Evolutionary conservation across 768 basidiomycete species (phyloP).

Genomic region (Macrolepiota fuliginosa): DNA sequence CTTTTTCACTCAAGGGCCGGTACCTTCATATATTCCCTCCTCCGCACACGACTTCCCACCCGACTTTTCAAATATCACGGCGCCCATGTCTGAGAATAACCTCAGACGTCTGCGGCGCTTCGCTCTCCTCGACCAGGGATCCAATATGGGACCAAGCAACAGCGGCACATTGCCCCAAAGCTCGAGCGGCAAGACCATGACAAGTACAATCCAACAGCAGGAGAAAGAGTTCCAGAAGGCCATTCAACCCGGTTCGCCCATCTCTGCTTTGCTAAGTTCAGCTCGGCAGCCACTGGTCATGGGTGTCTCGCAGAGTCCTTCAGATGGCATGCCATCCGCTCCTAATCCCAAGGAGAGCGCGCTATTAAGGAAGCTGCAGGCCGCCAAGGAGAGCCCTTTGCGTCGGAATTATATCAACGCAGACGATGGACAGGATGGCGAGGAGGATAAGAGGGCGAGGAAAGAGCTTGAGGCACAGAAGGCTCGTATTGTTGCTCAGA

Average conservation of each 20-base stretch:
- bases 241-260: slow-evolving; percentile 92
- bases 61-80: slow-evolving; percentile 68
- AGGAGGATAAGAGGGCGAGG: slow-evolving; percentile 37
- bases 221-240: slow-evolving; percentile 98
- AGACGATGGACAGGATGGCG: slow-evolving; percentile 29
- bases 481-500: slow-evolving; percentile 90
- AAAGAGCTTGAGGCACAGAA: slow-evolving; percentile 90
- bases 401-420: slow-evolving; percentile 31
- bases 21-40: slow-evolving; percentile 78
- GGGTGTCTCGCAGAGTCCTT: slow-evolving; percentile 30
- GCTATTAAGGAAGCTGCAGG: slow-evolving; percentile 55
- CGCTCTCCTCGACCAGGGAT: slow-evolving; percentile 62
- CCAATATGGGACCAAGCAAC: background rate
- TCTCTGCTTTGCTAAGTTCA: slow-evolving; percentile 85
- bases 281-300: slow-evolving; percentile 87
- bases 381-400: slow-evolving; percentile 55
- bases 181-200: slow-evolving; percentile 36
- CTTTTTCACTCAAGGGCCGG: slow-evolving; percentile 80
- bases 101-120: slow-evolving; percentile 63
- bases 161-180: slow-evolving; percentile 14
- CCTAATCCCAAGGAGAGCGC: slow-evolving; percentile 32
- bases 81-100: slow-evolving; percentile 62
- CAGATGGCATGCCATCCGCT: slow-evolving; percentile 15
- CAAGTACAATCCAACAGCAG: slow-evolving; percentile 72
- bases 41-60: slow-evolving; percentile 76